These are phyloP conservation scores for sunflower (Helianthus annuus) DNA, from an alignment of 129 eudicot species.

Conservation along the genomic window HanXRQr2.0-SUNRISE NC_035444.2:78389961-78390460, in stretches of 20 bases:
- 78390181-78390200: background rate
- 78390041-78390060: slow-evolving; percentile 23
- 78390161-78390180: background rate
- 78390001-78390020: background rate
- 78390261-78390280: slow-evolving; percentile 37
- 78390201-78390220: slow-evolving; percentile 14
- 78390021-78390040: slow-evolving; percentile 41
- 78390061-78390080: background rate
- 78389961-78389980: slow-evolving; percentile 14
- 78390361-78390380: slow-evolving; percentile 27
- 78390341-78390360: slow-evolving; percentile 22
- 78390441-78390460: slow-evolving; percentile 27
- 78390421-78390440: slow-evolving; percentile 25
- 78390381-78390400: slow-evolving; percentile 7
- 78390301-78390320: slow-evolving; percentile 11
- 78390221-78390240: background rate
- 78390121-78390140: slow-evolving; percentile 24
- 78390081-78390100: slow-evolving; percentile 26
- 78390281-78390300: slow-evolving; percentile 36
- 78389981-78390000: slow-evolving; percentile 20
- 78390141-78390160: slow-evolving; percentile 10
- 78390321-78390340: slow-evolving; percentile 3
- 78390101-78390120: slow-evolving; percentile 33
- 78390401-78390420: slow-evolving; percentile 6
- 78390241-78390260: slow-evolving; percentile 40